Evolutionary conservation across 805 yeast genomes (phyloP), one percentile per base, ranked within the genome.

Genomic region (Nakazawaea ernobii): DNA sequence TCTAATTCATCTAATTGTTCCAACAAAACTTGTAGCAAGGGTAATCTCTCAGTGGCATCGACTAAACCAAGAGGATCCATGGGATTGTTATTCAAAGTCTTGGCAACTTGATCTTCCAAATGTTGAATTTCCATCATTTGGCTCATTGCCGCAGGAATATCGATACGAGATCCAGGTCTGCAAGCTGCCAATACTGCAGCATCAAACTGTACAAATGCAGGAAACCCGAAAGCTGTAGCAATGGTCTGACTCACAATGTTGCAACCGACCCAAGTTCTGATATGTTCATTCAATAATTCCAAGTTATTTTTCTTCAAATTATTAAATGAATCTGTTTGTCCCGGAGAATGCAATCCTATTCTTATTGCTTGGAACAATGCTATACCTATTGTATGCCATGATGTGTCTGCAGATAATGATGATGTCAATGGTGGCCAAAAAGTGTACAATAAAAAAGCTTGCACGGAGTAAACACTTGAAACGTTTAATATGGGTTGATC

Each of bases 391-490:
- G 97, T 88, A 60, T 86, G 88, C 96, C 97, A 92, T 4, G 96
- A 85, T 7, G 96, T 85, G 60, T 94, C 98, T 0, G 98, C 96
- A 63, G 95, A 86, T 41, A 94, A 73, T 0, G 97, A 90, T 0
- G 98, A 89, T 0, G 97, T 88, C 35, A 91, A 74, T 3, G 97
- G 97, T 0, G 98, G 98, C 99, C 98, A 92, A 61, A 84, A 80
- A 0, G 97, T 84, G 64, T 86, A 89, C 1, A 92, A 68, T 27
- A 92, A 66, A 53, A 92, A 84, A 0, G 97, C 97, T 62, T 92
- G 99, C 0, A 92, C 97, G 0, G 96, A 86, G 60, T 84, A 92
- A 0, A 92, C 97, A 20, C 95, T 84, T 4, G 96, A 87, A 2
- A 90, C 92, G 56, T 91, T 91, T 58, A 88, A 70, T 10, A 86